A percentile compares a stretch with the other conserved stretches of the same genome.
These are phyloP conservation scores for Phanerochaete sordida DNA, from an alignment of 768 basidiomycete genomes.

Conservation along the genomic window DNA sequence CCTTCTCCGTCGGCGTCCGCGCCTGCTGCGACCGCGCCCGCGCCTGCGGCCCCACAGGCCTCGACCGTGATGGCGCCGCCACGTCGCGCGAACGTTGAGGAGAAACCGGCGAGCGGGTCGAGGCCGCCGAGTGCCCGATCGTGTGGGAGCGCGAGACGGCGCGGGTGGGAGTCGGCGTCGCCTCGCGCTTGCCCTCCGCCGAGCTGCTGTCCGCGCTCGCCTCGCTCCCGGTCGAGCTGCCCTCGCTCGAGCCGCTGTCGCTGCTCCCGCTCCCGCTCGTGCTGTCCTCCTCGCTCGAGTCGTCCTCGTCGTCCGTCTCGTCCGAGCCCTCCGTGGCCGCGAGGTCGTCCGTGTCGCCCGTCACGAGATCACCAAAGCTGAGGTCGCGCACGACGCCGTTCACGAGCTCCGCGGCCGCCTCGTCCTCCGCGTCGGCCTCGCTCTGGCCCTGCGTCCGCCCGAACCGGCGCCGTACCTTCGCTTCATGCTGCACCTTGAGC, in stretches of 20 bases:
- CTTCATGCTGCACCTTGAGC: conserved; percentile 90
- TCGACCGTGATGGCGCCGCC: conserved; percentile 12
- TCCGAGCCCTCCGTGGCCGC: conserved; percentile 58
- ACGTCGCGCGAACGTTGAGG: conserved; percentile 10
- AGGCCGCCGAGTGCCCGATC: conserved; percentile 14
- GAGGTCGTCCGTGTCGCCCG: conserved; percentile 76
- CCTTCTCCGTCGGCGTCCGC: conserved; percentile 23
- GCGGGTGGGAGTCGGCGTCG: conserved; percentile 2
- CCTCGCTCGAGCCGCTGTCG: conserved; percentile 11
- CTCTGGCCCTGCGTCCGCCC: conserved; percentile 47
- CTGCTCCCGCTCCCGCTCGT: conserved; percentile 33
- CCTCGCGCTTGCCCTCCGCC: conserved; percentile 18
- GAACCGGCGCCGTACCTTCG: conserved; percentile 85
- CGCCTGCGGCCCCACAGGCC: conserved; percentile 36
- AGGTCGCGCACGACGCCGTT: conserved; percentile 80
- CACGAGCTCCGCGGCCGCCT: conserved; percentile 77
- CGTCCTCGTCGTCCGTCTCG: conserved; percentile 45
- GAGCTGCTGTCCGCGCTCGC: conserved; percentile 14
- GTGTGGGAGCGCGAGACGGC: conserved; percentile 18
- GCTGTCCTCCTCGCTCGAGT: conserved; percentile 32
- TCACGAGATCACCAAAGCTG: conserved; percentile 74
- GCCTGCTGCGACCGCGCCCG: conserved; percentile 36
- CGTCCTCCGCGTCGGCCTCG: conserved; percentile 73
- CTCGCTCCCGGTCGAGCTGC: conserved; percentile 14
- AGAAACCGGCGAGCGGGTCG: background rate